Conservation (phyloP, 108 stramenopile genomes). For the Fistulifera solaris region DNA sequence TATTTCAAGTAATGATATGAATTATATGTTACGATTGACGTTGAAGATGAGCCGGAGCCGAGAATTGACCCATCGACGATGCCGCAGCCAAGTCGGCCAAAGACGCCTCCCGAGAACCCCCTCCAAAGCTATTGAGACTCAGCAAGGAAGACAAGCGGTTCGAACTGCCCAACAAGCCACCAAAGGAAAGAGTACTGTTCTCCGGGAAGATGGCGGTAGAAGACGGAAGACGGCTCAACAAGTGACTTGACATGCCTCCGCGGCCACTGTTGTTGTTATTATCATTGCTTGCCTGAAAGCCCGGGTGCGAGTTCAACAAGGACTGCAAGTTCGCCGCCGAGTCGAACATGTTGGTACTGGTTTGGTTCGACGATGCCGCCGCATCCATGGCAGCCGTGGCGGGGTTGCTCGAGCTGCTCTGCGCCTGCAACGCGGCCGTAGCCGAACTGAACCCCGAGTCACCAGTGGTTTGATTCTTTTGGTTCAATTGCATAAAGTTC, state of each 20-base stretch:
- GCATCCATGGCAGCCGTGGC: conserved; percentile 49
- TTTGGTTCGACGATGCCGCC: conserved; percentile 18
- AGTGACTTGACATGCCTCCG: not conserved
- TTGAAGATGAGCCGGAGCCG: not conserved
- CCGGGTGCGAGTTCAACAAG: conserved; percentile 22
- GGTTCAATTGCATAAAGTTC: not conserved
- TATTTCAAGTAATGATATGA: too few species aligned
- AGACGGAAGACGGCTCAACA: conserved; percentile 31
- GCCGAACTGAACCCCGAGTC: conserved; percentile 15
- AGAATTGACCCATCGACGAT: not conserved
- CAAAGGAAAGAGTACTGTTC: conserved; percentile 31
- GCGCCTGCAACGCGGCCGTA: conserved; percentile 8
- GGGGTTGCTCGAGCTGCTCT: conserved; percentile 17
- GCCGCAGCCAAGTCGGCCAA: conserved; percentile 39
- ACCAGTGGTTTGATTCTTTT: conserved; percentile 8
- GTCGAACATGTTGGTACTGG: conserved; percentile 37
- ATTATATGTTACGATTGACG: too few species aligned
- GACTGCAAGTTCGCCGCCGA: conserved; percentile 37
- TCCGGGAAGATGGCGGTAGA: conserved; percentile 30
- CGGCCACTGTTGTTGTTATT: not conserved
- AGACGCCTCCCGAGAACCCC: conserved; percentile 33
- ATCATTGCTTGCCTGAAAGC: conserved; percentile 5
- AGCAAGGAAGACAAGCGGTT: conserved; percentile 44
- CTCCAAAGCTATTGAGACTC: conserved; percentile 32
- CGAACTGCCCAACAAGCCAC: conserved; percentile 36